Conservation (phyloP, 768 basidiomycete species). For the Russula dissimulans region DNA sequence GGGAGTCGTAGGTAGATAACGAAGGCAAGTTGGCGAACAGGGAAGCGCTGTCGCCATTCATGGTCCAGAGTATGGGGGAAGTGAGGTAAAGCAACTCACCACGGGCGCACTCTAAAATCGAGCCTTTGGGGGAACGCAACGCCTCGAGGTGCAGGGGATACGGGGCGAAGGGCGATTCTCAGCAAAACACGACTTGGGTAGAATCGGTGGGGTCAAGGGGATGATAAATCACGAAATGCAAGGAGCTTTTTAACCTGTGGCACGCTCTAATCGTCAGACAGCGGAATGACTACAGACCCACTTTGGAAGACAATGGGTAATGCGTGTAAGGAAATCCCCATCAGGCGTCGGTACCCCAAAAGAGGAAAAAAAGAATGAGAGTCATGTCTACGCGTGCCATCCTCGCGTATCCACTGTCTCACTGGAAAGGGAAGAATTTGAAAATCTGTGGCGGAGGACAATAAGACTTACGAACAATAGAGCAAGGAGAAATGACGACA, state of each 20-base stretch:
- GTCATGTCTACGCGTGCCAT: not conserved
- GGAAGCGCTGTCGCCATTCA: no score
- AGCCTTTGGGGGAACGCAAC: no score
- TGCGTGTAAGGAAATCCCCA: conserved; percentile 11
- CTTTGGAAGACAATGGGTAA: conserved; percentile 12
- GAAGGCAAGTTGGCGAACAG: no score
- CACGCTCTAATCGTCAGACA: not conserved
- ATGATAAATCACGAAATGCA: not conserved
- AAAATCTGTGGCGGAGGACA: not conserved
- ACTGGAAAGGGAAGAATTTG: not conserved
- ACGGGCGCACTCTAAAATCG: no score
- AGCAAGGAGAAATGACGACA: not conserved
- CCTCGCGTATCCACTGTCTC: not conserved
- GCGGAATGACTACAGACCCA: not conserved
- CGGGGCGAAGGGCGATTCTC: not conserved
- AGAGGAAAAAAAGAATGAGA: not conserved
- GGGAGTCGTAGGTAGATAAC: no score
- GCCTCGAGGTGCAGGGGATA: no score
- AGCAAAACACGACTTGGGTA: not conserved
- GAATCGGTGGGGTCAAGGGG: not conserved
- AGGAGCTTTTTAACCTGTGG: not conserved
- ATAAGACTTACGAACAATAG: conserved; percentile 7
- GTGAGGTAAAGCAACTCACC: no score
- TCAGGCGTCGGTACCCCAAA: conserved; percentile 1
- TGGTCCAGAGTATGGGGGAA: no score